Base-by-base conservation (phyloP, 805 yeast genomes). In the Ogataea paradorogensis region DNA sequence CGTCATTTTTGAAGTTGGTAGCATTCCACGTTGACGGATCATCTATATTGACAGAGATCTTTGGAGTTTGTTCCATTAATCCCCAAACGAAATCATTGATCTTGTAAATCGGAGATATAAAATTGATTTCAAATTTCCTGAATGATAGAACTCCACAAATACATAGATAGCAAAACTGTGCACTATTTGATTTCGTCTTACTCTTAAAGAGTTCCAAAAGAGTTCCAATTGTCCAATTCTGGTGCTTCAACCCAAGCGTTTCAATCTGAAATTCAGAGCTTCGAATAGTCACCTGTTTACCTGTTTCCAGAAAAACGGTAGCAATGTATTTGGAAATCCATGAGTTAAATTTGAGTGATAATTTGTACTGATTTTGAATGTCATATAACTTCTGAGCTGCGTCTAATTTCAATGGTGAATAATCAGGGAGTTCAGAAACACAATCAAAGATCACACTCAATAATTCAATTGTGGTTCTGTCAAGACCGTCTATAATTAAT, bases 291-390 rank as follows among this genome's bases (percentile, higher is more conserved):
- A 52, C 55, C 10, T 13, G 26, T 7, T 47, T 32, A 4, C 70
- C 69, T 2, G 56, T 50, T 1, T 20, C 16, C 13, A 50, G 41
- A 40, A 63, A 63, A 27, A 45, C 61, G 4, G 42, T 15, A 1
- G 65, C 69, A 11, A 66, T 41, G 32, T 50, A 51, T n/a, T 49
- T 45, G 0, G 59, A 66, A 27, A 60, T 57, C 69, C 69, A 65
- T 1, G 48, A n/a, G 1, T 46, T 40, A 34, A 64, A 55, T 0
- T 33, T 6, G 1, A 24, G 31, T 7, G 53, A 43, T n/a, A 55
- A 18, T 7, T 30, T 10, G 3, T 16, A 6, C 0, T 42, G n/a
- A 27, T 40, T 42, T 26, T 53, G 58, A 2, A 54, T 30, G 10
- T 46, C 40, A 36, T 49, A 59, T 1, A 59, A 22, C 3, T 33